phyloP scores from a whole-genome alignment of 495 filamentous ascomycete genomes.

The Daldinia vernicosa region DNA sequence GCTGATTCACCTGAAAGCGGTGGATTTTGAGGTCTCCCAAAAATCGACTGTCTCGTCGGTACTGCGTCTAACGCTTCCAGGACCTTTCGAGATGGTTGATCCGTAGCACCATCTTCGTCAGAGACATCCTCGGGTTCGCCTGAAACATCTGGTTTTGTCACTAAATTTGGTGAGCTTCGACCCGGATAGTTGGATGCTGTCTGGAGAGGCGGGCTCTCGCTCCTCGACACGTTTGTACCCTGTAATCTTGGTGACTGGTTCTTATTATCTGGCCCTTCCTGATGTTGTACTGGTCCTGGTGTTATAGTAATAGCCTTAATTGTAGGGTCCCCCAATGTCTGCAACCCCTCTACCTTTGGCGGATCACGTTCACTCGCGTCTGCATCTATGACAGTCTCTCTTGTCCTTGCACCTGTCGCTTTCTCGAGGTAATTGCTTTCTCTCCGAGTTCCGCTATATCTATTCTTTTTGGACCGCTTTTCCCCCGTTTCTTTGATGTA shows the following conservation, averaged over 20 bases:
- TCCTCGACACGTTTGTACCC: conserved; percentile 10
- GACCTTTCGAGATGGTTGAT: conserved; percentile 29
- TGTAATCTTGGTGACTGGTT: conserved; percentile 10
- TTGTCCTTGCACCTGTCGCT: conserved; percentile 47
- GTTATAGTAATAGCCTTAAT: conserved; percentile 34
- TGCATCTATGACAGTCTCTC: conserved; percentile 47
- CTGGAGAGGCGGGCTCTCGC: conserved; percentile 5
- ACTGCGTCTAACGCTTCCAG: conserved; percentile 47
- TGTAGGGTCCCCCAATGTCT: conserved; percentile 20
- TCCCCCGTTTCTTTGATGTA: conserved; percentile 57
- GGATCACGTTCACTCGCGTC: conserved; percentile 45
- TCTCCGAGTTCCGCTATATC: conserved; percentile 47
- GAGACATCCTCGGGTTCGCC: conserved; percentile 62
- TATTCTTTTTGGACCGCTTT: conserved; percentile 64
- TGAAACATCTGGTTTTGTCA: conserved; percentile 67
- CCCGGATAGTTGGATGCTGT: background rate
- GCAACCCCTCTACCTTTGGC: conserved; percentile 21
- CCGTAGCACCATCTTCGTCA: conserved; percentile 46
- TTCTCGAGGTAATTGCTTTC: conserved; percentile 50
- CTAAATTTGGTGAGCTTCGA: conserved; percentile 27
- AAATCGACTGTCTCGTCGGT: conserved; percentile 46
- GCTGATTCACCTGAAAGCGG: conserved; percentile 5
- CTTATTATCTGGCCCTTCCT: background rate
- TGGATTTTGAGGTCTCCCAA: conserved; percentile 5
- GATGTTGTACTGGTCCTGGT: conserved; percentile 12